Base-by-base conservation (phyloP, 176 grass and related monocot species). In the Aegilops tauschii region DNA sequence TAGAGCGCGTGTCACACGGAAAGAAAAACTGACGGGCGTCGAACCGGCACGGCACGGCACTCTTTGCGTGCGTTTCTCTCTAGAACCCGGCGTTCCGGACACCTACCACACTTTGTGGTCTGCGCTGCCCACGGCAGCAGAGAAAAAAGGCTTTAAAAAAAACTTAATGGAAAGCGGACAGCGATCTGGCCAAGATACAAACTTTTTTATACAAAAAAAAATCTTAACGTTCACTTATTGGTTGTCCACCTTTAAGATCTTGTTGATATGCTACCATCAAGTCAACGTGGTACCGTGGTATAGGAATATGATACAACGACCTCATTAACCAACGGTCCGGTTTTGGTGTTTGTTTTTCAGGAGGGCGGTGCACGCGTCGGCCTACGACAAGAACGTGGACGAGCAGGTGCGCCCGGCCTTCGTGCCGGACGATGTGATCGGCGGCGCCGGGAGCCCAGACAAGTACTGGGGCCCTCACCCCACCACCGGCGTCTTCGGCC, bases 321-420 rank as follows among this genome's bases (percentile, higher is more conserved):
- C 16, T 36, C 11, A 3, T 4, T 25, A 18, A 54, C 7, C 11
- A 20, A 21, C 28, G 20, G 64, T 72, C 6, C 6, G 18, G 4
- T 16, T 1, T 5, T 54, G 1, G 4, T 50, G 5, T 23, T 70
- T 1, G 2, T n/a, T 45, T 52, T 17, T 5, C 81, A 92, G 84
- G 82, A 96, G 94, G 88, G 76, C 76, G 5, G 94, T 96, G 64
- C 90, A 96, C 90, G 77, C 68, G 5, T 96, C 97, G 10, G 76
- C 90, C 27, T 98, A 98, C 86, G 97, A 98, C 86, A 98, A 98
- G 88, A 98, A 98, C 87, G 56, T 94, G 83, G 97, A 98, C 17
- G 97, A 98, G 1, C 97, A 90, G 73, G 90, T 93, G 59, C 81
- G 87, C 1, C 92, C 96, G 61, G 81, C 65, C 44, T 75, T 96